Base-by-base conservation (phyloP, 1,284 basidiomycete species). In the Boletus semigastroideus region DNA sequence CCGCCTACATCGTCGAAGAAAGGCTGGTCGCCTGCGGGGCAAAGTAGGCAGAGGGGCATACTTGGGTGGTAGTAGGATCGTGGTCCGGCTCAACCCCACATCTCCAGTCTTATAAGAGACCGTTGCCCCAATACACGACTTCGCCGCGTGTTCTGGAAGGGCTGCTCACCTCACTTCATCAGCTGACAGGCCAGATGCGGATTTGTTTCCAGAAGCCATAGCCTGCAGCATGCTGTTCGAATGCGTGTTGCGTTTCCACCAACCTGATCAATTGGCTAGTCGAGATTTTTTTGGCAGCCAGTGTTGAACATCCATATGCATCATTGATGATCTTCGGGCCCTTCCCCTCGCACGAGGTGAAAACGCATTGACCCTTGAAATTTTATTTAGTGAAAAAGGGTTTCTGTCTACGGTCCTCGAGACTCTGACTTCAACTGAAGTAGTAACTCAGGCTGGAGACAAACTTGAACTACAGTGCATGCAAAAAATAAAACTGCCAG, bases 41-140 rank as follows among this genome's bases (percentile, higher is more conserved):
- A 69, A 47, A 66, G 49, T 12, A 63, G 48, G 51, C 65, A 69
- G 46, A 53, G 40, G 49, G 63, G 61, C 65, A 68, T 71, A 43
- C n/a, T 36, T 36, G 10, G 52, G 38, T 51, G 52, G 48, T 16
- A 45, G 48, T 16, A 45, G 49, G 54, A 60, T 63, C 46, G 62
- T 54, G 47, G 53, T 52, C 39, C 46, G 46, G 46, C 33, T 44
- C 39, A 58, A 31, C 46, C 53, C 58, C 55, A 49, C 51, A 54
- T 41, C n/a, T n/a, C 51, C 52, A 56, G 58, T 52, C 63, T 65
- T 66, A 61, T 69, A 66, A 63, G 65, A 59, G 55, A 63, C 67
- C 54, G 53, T 46, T 51, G 64, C 66, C 64, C 66, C 67, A 63
- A 55, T 43, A 64, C 65, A 67, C 65, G 65, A 67, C 65, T 63